A percentile compares a stretch with the other conserved stretches of the same genome.
These are phyloP conservation scores for Nemania abortiva DNA, from an alignment of 2,329 filamentous ascomycete species.

Conservation along the genomic window DNA sequence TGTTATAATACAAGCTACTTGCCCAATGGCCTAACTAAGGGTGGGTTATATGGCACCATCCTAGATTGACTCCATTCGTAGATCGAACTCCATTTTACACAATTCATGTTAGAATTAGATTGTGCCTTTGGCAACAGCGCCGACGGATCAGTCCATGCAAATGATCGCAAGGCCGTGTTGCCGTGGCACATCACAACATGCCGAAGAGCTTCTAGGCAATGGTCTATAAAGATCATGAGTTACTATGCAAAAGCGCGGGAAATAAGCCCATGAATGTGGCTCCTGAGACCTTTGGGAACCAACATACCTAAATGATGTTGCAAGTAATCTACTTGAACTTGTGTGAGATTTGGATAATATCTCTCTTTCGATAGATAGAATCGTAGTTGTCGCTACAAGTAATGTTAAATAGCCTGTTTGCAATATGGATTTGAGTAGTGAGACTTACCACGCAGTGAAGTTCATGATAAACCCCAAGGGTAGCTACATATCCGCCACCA, in stretches of 20 bases:
- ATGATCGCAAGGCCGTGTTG: conserved; percentile 5
- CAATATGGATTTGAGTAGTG: too few relatives aligned
- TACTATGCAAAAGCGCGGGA: too few relatives aligned
- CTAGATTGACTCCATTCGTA: too few relatives aligned
- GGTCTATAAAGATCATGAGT: conserved; percentile 13
- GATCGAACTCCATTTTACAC: conserved; percentile 28
- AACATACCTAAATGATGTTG: conserved; percentile 30
- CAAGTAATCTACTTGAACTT: conserved; percentile 24
- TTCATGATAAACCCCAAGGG: too few relatives aligned
- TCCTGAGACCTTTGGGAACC: neutral
- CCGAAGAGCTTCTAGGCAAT: conserved; percentile 36
- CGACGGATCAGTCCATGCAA: too few relatives aligned
- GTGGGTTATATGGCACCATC: too few relatives aligned
- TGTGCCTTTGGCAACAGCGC: conserved; percentile 7
- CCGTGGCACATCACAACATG: conserved; percentile 37
- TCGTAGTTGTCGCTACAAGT: conserved; percentile 30
- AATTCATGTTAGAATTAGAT: conserved; percentile 31
- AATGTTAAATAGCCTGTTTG: too few relatives aligned
- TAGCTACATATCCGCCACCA: too few relatives aligned
- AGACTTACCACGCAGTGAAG: too few relatives aligned
- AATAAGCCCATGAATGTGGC: neutral
- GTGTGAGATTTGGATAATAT: conserved; percentile 38
- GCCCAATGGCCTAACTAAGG: too few relatives aligned
- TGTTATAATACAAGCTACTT: too few relatives aligned
- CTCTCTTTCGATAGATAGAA: conserved; percentile 32